A percentile compares a stretch with the other conserved stretches of the same genome.
Conservation (phyloP, 768 basidiomycete species). For the Ramaria sp. region DNA sequence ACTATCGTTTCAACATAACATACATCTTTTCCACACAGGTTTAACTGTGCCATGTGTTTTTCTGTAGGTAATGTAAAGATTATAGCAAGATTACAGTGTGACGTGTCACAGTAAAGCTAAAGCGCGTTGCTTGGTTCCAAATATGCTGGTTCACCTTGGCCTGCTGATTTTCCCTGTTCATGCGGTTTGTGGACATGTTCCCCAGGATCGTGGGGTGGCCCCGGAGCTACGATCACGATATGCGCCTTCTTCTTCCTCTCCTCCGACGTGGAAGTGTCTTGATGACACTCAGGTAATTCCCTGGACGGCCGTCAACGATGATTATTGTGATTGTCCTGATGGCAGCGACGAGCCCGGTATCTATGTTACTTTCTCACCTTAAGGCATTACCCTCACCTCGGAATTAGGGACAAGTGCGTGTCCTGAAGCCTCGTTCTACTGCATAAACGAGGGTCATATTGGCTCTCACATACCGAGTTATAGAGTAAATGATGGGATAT, state of each 20-base stretch:
- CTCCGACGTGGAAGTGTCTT: constrained; percentile 59
- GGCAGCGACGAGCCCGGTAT: constrained; percentile 93
- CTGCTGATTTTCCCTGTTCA: neutral
- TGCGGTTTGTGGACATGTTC: neutral
- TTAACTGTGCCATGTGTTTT: too few species aligned
- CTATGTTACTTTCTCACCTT: constrained; percentile 1
- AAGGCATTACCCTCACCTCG: neutral
- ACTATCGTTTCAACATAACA: neutral
- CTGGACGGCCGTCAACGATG: constrained; percentile 81
- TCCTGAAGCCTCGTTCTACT: constrained; percentile 66
- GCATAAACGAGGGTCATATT: constrained; percentile 80
- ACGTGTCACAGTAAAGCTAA: constrained; percentile 1
- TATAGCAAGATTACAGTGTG: neutral
- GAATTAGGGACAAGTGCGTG: constrained; percentile 79
- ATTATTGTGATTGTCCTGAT: constrained; percentile 89
- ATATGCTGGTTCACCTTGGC: neutral
- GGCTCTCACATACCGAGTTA: constrained; percentile 70
- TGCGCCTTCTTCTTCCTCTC: constrained; percentile 30
- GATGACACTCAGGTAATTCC: constrained; percentile 71
- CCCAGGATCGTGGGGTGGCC: constrained; percentile 42
- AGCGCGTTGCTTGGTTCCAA: neutral
- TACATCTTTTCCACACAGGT: neutral
- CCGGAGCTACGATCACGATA: constrained; percentile 50
- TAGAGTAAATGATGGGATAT: constrained; percentile 86
- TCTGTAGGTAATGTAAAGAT: too few species aligned